Evolutionary conservation across 1,284 basidiomycete genomes (phyloP), one percentile per base, ranked within the genome.

Genomic region (Cerioporus squamosus): DNA sequence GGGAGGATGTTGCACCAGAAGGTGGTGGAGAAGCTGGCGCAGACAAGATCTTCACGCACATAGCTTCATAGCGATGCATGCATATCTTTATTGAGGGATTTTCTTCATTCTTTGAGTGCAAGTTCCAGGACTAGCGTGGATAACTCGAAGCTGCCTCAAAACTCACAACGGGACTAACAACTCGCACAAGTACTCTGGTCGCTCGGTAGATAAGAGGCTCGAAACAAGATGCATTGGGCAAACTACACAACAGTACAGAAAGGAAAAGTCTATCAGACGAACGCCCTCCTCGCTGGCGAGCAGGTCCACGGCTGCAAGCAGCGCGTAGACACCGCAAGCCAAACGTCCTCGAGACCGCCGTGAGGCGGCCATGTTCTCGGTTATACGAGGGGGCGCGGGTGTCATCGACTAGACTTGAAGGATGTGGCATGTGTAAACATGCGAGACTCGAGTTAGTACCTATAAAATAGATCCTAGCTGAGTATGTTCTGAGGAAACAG

Each of bases 401-500:
- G 79, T 89, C 88, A 90, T 90, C 88, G 81, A 87, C 78, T 86
- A 87, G 84, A 89, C 83, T 82, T 83, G 82, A 87, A 87, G 81
- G 80, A 84, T 85, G 84, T 75, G 87, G 87, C 87, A 90, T 87
- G 86, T 82, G 81, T 89, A 88, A 87, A 90, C 87, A 89, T 89
- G 88, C 88, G 84, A 88, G 86, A 90, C 86, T 88, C 81, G 86
- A 87, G 88, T 90, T 87, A 90, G 88, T 87, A 86, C 85, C 88
- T 90, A 87, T 90, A 86, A 83, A 90, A 90, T 82, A 90, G 88
- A 90, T 90, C 88, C 88, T 90, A 83, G 81, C 81, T 88, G 88
- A 90, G 88, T 90, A 90, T 90, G 88, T 89, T 90, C 88, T 87
- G 62, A 77, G 68, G 82, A 80, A 79, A 74, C 63, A 46, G 2